Conservation (phyloP, 2,329 filamentous ascomycete genomes). For the Penicillium sp. region DNA sequence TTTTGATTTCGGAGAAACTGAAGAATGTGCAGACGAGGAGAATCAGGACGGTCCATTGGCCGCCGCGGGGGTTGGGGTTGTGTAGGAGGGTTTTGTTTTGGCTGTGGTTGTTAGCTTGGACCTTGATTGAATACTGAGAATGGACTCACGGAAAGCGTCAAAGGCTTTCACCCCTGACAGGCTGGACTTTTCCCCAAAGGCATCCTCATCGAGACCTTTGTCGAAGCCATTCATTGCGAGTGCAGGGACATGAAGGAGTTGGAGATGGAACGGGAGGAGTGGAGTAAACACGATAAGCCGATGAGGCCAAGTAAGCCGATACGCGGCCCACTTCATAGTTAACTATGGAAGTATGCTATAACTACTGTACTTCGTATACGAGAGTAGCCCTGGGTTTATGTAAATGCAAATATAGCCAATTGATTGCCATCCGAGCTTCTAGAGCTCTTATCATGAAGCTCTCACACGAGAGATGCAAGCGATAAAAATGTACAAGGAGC, state of each 20-base stretch:
- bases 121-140: neutral
- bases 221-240: slow-evolving; percentile 71
- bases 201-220: slow-evolving; percentile 66
- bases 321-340: slow-evolving; percentile 5
- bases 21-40: slow-evolving; percentile 68
- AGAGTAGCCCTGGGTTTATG: too few species aligned
- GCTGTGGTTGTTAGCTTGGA: slow-evolving; percentile 49
- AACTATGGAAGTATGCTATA: neutral
- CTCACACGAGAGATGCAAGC: slow-evolving; percentile 21
- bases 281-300: slow-evolving; percentile 24
- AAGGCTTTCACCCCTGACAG: slow-evolving; percentile 67
- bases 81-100: slow-evolving; percentile 92
- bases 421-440: slow-evolving; percentile 16
- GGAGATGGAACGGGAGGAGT: slow-evolving; percentile 8
- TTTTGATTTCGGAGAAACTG: slow-evolving; percentile 67
- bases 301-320: slow-evolving; percentile 29
- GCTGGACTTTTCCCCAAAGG: slow-evolving; percentile 68
- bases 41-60: slow-evolving; percentile 88
- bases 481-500: slow-evolving; percentile 23
- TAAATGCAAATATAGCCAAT: neutral
- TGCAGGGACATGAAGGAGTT: slow-evolving; percentile 26
- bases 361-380: neutral
- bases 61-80: slow-evolving; percentile 75
- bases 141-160: slow-evolving; percentile 83
- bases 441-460: slow-evolving; percentile 12